Conservation (phyloP, 192 early-diverging fungal species). For the Backusella westeae region DNA sequence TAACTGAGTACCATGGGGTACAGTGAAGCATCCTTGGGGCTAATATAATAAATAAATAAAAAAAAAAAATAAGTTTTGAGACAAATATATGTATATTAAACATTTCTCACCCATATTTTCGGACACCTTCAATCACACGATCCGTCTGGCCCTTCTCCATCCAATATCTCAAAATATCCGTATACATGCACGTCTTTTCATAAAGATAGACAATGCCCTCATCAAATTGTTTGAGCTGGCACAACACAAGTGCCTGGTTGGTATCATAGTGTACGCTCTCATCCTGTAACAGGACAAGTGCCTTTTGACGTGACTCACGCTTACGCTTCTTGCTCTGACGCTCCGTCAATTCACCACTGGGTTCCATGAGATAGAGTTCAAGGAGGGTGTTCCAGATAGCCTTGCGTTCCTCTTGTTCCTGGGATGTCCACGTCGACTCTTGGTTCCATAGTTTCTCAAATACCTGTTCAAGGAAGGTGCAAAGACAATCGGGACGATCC, state of each 20-base stretch:
- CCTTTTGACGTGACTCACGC: conserved; percentile 49
- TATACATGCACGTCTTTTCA: conserved; percentile 77
- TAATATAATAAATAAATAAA: conserved; percentile 19
- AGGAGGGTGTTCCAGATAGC: conserved; percentile 89
- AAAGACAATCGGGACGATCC: conserved; percentile 74
- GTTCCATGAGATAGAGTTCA: conserved; percentile 75
- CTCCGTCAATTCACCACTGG: not conserved
- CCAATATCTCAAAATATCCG: conserved; percentile 67
- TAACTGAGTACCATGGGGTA: conserved; percentile 71
- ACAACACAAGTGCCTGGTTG: conserved; percentile 90
- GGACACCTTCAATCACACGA: conserved; percentile 60
- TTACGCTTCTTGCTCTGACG: conserved; percentile 14
- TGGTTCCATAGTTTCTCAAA: conserved; percentile 71
- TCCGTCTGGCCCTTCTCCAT: conserved; percentile 71
- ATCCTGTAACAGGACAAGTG: conserved; percentile 67
- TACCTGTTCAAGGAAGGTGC: conserved; percentile 83
- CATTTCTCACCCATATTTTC: conserved; percentile 56
- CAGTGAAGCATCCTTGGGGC: conserved; percentile 61
- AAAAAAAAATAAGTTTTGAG: no score
- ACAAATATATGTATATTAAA: not conserved
- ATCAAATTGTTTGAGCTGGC: conserved; percentile 80
- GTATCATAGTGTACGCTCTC: conserved; percentile 77
- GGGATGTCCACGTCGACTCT: conserved; percentile 22
- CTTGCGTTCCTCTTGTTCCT: conserved; percentile 62
- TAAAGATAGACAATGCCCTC: conserved; percentile 88